Evolutionary conservation across 1,139 yeast species (phyloP).

Genomic region (Pneumocystis jirovecii): DNA sequence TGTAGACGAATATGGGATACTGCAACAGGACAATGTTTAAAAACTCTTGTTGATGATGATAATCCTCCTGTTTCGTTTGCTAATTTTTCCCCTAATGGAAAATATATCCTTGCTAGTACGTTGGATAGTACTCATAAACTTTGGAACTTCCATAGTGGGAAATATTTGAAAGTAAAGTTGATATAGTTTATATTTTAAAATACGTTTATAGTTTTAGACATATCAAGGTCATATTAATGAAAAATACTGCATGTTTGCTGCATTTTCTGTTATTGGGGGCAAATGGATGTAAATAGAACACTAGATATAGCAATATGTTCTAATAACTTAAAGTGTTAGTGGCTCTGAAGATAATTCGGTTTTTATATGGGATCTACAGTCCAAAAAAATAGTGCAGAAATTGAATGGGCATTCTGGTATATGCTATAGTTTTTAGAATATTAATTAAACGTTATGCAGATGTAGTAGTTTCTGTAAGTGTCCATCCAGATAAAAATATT

Average conservation of each 20-base stretch:
- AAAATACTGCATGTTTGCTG: slow-evolving; percentile 14
- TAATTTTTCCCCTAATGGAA: slow-evolving; percentile 67
- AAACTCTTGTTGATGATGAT: slow-evolving; percentile 47
- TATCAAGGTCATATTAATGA: slow-evolving; percentile 26
- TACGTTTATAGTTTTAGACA: slow-evolving; percentile 3
- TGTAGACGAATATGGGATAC: slow-evolving; percentile 59
- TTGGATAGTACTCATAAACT: slow-evolving; percentile 63
- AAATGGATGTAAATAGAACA: slow-evolving; percentile 10
- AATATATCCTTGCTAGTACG: slow-evolving; percentile 61
- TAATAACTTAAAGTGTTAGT: slow-evolving; percentile 39
- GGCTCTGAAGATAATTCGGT: slow-evolving; percentile 53
- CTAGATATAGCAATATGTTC: slow-evolving; percentile 18
- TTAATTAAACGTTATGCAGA: slow-evolving; percentile 21
- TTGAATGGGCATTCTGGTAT: slow-evolving; percentile 22
- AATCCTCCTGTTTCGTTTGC: slow-evolving; percentile 50
- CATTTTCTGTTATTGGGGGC: slow-evolving; percentile 9
- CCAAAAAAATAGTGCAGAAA: slow-evolving; percentile 37
- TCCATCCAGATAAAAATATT: slow-evolving; percentile 23
- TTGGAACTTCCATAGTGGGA: slow-evolving; percentile 72
- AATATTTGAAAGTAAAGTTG: slow-evolving; percentile 58
- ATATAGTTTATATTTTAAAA: neutral
- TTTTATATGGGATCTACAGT: slow-evolving; percentile 61
- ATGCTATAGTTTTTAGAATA: neutral
- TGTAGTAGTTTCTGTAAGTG: slow-evolving; percentile 20
- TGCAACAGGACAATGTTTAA: slow-evolving; percentile 77